Evolutionary conservation across 2,329 filamentous ascomycete genomes (phyloP), one percentile per base, ranked within the genome.

Genomic region (Curvularia lunata): DNA sequence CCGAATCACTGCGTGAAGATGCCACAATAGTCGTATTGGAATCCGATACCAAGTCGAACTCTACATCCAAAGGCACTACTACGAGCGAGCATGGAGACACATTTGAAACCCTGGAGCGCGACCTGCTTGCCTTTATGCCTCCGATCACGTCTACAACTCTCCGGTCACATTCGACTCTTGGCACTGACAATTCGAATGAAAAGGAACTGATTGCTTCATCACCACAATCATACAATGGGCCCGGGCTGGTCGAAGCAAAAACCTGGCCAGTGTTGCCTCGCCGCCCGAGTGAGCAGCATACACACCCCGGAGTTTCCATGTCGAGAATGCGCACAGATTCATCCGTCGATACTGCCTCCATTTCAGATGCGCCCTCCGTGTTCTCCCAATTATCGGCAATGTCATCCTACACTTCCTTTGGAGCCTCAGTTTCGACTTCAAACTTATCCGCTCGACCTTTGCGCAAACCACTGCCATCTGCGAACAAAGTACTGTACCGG

Each of bases 261-360:
- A 18, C 30, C 9, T 53, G 34, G 18, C 63, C 65, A n/a, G 61
- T 65, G 10, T 43, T 69, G n/a, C 66, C 67, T 45, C 69, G 69
- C 18, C 66, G 60, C 8, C 58, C 66, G 1, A 67, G 56, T 42
- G 62, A 55, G 13, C 57, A 54, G 32, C 16, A 37, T 19, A 21
- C 52, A 21, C 41, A 25, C 5, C 48, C 54, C 3, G 19, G 49
- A 16, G 43, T 16, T 13, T 48, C 21, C 42, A 51, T 5, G n/a
- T 54, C 30, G 28, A 19, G 25, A 46, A 58, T 48, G 50, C 32
- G 41, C 47, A 64, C 63, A 16, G 48, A 37, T 1, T 52, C 61
- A 4, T 63, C 61, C 25, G 54, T 66, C 18, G 61, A 63, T 38
- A 65, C 42, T 28, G 54, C 52, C 4, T 55, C 12, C 46, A 58